Conservation (phyloP, 2,329 filamentous ascomycete genomes). For the Fusarium mangiferae region DNA sequence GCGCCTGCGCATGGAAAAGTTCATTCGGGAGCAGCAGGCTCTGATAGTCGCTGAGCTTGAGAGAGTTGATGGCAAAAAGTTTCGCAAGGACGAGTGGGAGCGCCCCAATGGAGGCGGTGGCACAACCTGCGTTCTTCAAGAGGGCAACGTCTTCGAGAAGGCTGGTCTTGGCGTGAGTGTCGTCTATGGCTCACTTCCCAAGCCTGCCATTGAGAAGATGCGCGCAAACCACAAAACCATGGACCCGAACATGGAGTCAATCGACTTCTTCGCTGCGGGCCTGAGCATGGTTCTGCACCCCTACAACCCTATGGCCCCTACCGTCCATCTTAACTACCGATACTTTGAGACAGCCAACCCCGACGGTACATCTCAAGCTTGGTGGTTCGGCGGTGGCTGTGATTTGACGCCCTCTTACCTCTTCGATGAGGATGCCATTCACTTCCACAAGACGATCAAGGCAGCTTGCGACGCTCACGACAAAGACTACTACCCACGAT, state of each 20-base stretch:
- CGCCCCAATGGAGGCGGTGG: constrained; percentile 91
- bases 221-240: constrained; percentile 93
- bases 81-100: constrained; percentile 87
- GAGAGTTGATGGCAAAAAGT: constrained; percentile 83
- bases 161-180: constrained; percentile 94
- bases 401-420: constrained; percentile 94
- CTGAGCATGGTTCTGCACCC: constrained; percentile 94
- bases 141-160: constrained; percentile 97
- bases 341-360: constrained; percentile 97
- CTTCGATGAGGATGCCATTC: constrained; percentile 95
- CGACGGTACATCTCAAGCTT: constrained; percentile 83
- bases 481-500: constrained; percentile 88
- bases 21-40: constrained; percentile 93
- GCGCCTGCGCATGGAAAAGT: constrained; percentile 96
- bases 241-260: constrained; percentile 77
- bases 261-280: constrained; percentile 96
- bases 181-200: constrained; percentile 91
- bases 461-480: constrained; percentile 93
- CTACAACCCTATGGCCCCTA: constrained; percentile 94
- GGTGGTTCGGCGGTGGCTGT: constrained; percentile 98
- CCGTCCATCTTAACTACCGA: constrained; percentile 96
- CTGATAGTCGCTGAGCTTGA: constrained; percentile 87
- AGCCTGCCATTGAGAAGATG: constrained; percentile 91
- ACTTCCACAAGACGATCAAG: constrained; percentile 96
- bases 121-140: constrained; percentile 93